These are phyloP conservation scores for Mortierella sp. DNA, from an alignment of 371 early-diverging fungal genomes.

Conservation along the genomic window DNA sequence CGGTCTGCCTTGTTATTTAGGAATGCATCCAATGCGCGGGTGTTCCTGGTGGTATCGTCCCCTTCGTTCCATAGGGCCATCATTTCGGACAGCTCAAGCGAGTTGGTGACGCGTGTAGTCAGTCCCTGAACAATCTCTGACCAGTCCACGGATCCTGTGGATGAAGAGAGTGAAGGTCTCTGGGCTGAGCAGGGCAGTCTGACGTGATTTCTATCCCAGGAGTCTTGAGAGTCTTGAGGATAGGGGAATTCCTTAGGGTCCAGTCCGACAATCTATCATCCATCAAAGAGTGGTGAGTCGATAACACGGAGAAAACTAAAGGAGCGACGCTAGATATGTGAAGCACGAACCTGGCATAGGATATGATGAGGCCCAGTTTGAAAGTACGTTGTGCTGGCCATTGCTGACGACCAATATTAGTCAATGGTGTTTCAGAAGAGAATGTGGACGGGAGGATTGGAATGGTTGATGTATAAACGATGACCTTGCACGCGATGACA, in stretches of 20 bases:
- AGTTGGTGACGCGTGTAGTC: slow-evolving; percentile 23
- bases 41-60: slow-evolving; percentile 8
- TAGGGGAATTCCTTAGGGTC: slow-evolving; percentile 22
- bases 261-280: slow-evolving; percentile 10
- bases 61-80: slow-evolving; percentile 35
- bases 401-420: background rate
- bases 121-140: slow-evolving; percentile 38
- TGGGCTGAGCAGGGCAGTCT: slow-evolving; percentile 34
- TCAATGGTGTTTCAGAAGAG: too few species aligned
- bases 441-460: too few species aligned
- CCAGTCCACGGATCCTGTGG: slow-evolving; percentile 8
- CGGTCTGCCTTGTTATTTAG: slow-evolving; percentile 20
- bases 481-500: too few species aligned
- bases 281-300: background rate
- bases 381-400: slow-evolving; percentile 24
- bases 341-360: slow-evolving; percentile 32
- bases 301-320: too few species aligned
- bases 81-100: slow-evolving; percentile 18
- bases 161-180: background rate
- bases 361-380: slow-evolving; percentile 42
- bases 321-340: too few species aligned
- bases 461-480: background rate
- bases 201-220: slow-evolving; percentile 46
- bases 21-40: slow-evolving; percentile 27
- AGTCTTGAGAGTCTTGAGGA: slow-evolving; percentile 21